Base-by-base conservation (phyloP, 1,284 basidiomycete genomes). In the Phlebopus sp. region DNA sequence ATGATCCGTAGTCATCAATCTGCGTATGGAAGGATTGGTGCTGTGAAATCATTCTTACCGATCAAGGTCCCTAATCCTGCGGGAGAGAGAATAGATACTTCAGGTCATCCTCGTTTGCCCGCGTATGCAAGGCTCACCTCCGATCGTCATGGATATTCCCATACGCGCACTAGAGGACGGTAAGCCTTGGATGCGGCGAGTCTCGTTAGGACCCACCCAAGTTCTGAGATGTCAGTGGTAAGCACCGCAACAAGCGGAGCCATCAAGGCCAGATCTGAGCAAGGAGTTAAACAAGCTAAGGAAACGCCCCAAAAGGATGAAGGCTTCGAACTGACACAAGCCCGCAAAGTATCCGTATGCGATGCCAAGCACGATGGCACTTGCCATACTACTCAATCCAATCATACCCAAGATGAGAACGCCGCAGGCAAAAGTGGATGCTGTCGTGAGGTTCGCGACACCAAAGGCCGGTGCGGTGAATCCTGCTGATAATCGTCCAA, bases 301-400 rank as follows among this genome's bases (percentile, higher is more conserved):
- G n/a, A n/a, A n/a, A n/a, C n/a, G 25, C 27, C 21, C 19, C 3
- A 14, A 19, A 18, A 39, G 11, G 7, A 3, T 34, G 14, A 8
- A 42, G 46, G 53, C 13, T 15, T 58, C 50, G 46, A 7, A 50
- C 68, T 42, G 30, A 72, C 73, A 66, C n/a, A 56, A 14, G 13
- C 74, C 75, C 13, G 67, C 56, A 46, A 69, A 69, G 18, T 74
- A 63, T 0, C 76, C 76, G 55, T 61, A 72, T 2, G 49, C 15
- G 5, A 41, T 44, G 3, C 56, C 57, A 13, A 69, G 42, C 1
- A 47, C 42, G 13, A 58, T 55, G 17, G 64, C 52, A 1, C 62
- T 50, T 6, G 50, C 41, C 5, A 53, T 10, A 30, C 31, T 37
- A 15, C 19, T 48, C 25, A 68, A 44, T n/a, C 54, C 56, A 23